Conservation (phyloP, 805 yeast species). For the Maudiozyma pseudohumilis region DNA sequence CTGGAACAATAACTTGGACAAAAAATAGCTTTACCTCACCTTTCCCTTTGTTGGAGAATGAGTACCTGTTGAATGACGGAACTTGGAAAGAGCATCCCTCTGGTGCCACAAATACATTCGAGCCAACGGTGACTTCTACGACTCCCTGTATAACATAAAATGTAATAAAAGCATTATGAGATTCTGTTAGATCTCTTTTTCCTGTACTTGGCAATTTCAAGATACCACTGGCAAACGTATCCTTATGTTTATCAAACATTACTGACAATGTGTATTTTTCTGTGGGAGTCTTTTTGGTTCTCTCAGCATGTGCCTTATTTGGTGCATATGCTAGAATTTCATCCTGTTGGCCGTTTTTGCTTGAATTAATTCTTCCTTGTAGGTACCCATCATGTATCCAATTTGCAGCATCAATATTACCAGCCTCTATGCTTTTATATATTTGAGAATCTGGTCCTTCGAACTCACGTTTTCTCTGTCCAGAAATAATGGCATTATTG, state of each 20-base stretch:
- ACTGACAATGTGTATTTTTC: constrained; percentile 55
- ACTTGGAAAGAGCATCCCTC: constrained; percentile 73
- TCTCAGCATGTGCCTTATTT: constrained; percentile 38
- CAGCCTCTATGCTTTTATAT: constrained; percentile 16
- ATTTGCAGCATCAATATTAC: constrained; percentile 15
- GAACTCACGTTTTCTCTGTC: background rate
- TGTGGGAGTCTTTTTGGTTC: constrained; percentile 32
- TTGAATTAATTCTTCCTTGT: constrained; percentile 23
- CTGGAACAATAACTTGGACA: constrained; percentile 46
- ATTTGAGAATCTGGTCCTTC: constrained; percentile 16
- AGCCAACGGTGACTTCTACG: constrained; percentile 55
- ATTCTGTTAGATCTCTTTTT: constrained; percentile 52
- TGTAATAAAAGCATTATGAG: constrained; percentile 50
- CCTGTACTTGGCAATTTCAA: constrained; percentile 54
- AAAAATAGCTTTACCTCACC: constrained; percentile 57
- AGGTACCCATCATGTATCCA: constrained; percentile 26
- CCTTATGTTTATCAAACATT: constrained; percentile 52
- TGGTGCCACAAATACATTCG: constrained; percentile 47
- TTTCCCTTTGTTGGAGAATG: constrained; percentile 53
- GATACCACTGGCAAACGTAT: constrained; percentile 64
- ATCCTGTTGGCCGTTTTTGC: constrained; percentile 15
- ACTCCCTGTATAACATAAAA: constrained; percentile 68
- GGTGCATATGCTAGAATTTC: constrained; percentile 55
- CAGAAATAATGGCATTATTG: background rate
- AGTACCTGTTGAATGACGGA: constrained; percentile 68